Evolutionary conservation across 495 filamentous ascomycete species (phyloP).

Genomic region (Talaromyces trachyspermus): DNA sequence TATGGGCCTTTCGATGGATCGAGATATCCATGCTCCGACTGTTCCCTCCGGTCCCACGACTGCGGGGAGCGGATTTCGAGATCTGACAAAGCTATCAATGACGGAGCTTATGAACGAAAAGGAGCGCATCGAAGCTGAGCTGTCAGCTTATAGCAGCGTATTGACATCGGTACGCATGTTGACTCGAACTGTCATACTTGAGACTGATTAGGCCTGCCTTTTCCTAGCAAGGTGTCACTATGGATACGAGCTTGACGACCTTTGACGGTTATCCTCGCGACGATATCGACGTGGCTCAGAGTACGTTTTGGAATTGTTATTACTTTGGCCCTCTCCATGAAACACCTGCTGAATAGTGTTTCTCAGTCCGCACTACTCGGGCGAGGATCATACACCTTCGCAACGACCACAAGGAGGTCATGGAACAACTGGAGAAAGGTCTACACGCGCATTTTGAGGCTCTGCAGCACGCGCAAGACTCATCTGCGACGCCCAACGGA

Average conservation of each 20-base stretch:
- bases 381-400: constrained; percentile 80
- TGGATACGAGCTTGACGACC: constrained; percentile 84
- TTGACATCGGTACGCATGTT: constrained; percentile 84
- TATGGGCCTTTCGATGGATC: constrained; percentile 53
- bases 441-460: constrained; percentile 65
- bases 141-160: constrained; percentile 75
- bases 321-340: background rate
- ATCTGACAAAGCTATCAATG: constrained; percentile 54
- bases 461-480: constrained; percentile 24
- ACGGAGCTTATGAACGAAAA: constrained; percentile 63
- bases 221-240: constrained; percentile 77
- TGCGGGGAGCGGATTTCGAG: constrained; percentile 41
- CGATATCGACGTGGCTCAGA: constrained; percentile 93
- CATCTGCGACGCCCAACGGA: constrained; percentile 17
- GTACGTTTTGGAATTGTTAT: no score
- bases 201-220: no score
- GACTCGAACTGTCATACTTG: no score
- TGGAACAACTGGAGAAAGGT: constrained; percentile 70
- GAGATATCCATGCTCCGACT: constrained; percentile 64
- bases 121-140: constrained; percentile 73
- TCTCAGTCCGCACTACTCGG: constrained; percentile 77
- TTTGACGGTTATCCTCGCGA: constrained; percentile 88
- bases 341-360: constrained; percentile 8
- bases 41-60: constrained; percentile 66
- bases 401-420: constrained; percentile 89